Base-by-base conservation (phyloP, 495 filamentous ascomycete genomes). In the Bathelium albidoporum region DNA sequence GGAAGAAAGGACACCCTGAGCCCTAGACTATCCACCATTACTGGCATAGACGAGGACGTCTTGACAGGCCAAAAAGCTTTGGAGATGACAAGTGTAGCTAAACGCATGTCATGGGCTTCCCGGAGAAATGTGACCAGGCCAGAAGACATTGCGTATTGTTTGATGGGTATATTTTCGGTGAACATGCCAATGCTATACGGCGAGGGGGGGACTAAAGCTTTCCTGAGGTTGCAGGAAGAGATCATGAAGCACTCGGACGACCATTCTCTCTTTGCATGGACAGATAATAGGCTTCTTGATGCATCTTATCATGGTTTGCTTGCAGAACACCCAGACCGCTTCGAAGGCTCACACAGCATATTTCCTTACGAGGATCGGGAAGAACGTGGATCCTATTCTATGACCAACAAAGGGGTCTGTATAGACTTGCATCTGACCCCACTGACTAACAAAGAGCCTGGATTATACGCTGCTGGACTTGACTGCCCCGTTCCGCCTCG, bases 151-250 rank as follows among this genome's bases (percentile, higher is more conserved):
- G 74, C 74, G 10, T 76, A 75, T 59, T 69, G 63, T 36, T 63
- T 76, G 2, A 44, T 76, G 7, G 74, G 74, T 20, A 32, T 76
- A 9, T 74, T 75, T 59, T 60, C 66, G 28, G 61, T 76, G 49
- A 74, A 72, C 62, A 73, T 76, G 70, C 64, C 71, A 1, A 64
- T 76, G 49, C 66, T 74, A n/a, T 78, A 78, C 61, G 75, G 75
- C 14, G 75, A 78, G 49, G 73, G 72, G 2, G 44, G 44, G 18
- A 52, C 62, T 3, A 70, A 67, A 32, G 69, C 74, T 20, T 73
- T 76, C 44, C 61, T 60, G 59, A 43, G 75, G 44, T 61, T 70
- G 39, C 69, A 74, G 62, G 53, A 67, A 55, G 69, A 70, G 49
- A 71, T 76, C 16, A 69, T 77, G 26, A 64, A 60, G 34, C 0